Evolutionary conservation across 257 asterid species (phyloP).

Genomic region (Lantana camara): DNA sequence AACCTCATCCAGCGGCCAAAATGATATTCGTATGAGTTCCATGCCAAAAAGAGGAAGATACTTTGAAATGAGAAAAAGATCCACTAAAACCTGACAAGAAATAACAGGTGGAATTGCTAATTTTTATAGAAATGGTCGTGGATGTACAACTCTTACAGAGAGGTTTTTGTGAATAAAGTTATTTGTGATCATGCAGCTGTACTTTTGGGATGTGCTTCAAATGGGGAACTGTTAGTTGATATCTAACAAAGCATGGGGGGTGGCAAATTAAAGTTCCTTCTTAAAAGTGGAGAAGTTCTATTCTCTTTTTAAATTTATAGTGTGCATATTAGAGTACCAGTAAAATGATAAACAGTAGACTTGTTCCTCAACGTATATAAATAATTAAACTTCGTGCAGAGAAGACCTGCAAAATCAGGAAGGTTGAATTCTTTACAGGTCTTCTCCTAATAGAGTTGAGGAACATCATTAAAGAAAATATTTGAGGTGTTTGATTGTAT

Average conservation of each 20-base stretch:
- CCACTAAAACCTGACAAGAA: too few species aligned
- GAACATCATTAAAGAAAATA: neutral
- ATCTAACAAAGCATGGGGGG: neutral
- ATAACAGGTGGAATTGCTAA: neutral
- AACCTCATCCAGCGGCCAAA: neutral
- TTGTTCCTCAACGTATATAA: neutral
- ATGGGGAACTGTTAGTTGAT: neutral
- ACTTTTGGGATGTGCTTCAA: neutral
- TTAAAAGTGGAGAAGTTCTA: neutral
- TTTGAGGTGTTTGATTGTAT: neutral
- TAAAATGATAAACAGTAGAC: constrained; percentile 5
- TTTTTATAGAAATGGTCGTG: neutral
- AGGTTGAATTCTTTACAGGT: neutral
- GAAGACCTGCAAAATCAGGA: neutral
- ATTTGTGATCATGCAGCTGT: neutral
- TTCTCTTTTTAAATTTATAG: neutral
- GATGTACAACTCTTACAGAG: neutral
- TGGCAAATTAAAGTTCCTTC: neutral
- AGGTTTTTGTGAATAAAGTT: neutral
- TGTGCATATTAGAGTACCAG: neutral
- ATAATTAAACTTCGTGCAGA: neutral
- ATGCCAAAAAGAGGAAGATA: neutral
- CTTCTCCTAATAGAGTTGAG: neutral
- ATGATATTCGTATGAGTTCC: neutral
- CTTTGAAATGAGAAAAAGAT: neutral